Base-by-base conservation (phyloP, 1,284 basidiomycete genomes). In the Pascua guehoae region DNA sequence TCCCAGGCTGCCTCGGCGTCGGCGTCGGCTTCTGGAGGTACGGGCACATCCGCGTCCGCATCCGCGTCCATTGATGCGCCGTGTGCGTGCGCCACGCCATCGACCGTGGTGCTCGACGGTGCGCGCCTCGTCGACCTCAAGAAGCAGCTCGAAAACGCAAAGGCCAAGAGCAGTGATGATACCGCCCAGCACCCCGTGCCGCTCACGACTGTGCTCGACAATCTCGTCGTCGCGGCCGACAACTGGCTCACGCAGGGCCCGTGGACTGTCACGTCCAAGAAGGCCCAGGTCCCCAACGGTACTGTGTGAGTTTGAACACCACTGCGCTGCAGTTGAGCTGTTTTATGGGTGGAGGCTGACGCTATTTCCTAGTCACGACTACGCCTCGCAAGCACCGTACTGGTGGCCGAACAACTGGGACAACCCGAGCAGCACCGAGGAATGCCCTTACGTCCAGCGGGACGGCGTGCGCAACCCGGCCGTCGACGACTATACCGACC, bases 331-430 rank as follows among this genome's bases (percentile, higher is more conserved):
- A 4, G 24, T 32, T 32, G 24, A 32, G 24, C 24, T 32, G 24
- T 3, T 32, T 32, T 3, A 7, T 32, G 24, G 24, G n/a, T 37
- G n/a, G 10, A 17, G 8, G 46, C 46, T 53, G 45, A 53, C 51
- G n/a, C 12, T 41, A 1, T 36, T 14, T 14, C 1, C 3, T 18
- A 55, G 49, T 3, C 24, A 55, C 42, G 57, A 58, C 53, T 58
- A 58, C 11, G 57, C 57, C 5, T 55, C 57, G 18, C 57, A 58
- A 46, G 57, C 57, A 5, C 57, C 57, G 8, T 58, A 54, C 50
- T 58, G 57, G 57, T 58, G 57, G 57, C 44, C 53, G 8, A 12
- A 7, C 12, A 55, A 54, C 53, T 51, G 57, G 57, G 17, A 58
- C 17, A 43, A 58, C 46, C 36, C 53, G 5, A 12, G 15, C 10